A percentile compares a stretch with the other conserved stretches of the same genome.
These are phyloP conservation scores for Decorospora gaudefroyi DNA, from an alignment of 2,329 filamentous ascomycete genomes.

Conservation along the genomic window DNA sequence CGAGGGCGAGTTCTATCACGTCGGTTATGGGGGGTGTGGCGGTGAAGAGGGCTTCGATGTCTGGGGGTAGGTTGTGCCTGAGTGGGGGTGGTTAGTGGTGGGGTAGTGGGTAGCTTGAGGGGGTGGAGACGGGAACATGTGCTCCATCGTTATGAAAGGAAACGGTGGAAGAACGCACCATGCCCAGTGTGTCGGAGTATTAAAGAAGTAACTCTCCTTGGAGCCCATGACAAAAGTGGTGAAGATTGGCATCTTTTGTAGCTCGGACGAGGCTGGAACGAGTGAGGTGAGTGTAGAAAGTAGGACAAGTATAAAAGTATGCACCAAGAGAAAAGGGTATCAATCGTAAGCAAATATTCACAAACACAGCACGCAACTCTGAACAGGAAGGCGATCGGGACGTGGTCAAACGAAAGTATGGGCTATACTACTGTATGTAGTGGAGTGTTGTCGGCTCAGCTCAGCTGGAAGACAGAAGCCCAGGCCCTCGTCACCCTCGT, in stretches of 20 bases:
- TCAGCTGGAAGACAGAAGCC: conserved; percentile 11
- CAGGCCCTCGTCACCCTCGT: conserved; percentile 21
- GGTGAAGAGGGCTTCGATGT: conserved; percentile 39
- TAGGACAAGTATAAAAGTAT: not conserved
- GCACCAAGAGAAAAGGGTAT: no score
- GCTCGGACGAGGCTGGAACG: not conserved
- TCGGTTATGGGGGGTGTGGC: conserved; percentile 35
- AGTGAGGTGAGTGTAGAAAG: not conserved
- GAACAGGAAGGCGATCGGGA: not conserved
- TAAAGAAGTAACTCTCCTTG: conserved; percentile 42
- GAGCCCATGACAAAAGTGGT: conserved; percentile 36
- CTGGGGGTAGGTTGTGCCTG: conserved; percentile 36
- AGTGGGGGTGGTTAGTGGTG: not conserved
- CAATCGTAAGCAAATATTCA: no score
- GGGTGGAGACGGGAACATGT: no score
- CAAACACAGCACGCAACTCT: not conserved
- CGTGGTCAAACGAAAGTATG: not conserved
- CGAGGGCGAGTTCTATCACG: conserved; percentile 35
- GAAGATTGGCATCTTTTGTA: conserved; percentile 32
- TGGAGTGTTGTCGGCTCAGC: no score
- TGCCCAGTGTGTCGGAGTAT: conserved; percentile 42
- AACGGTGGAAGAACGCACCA: conserved; percentile 22
- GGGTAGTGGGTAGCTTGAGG: no score
- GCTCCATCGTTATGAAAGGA: not conserved
- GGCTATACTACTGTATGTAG: no score